Evolutionary conservation across 169 alveolate genomes (phyloP), one percentile per base, ranked within the genome.

Genomic region (Babesia ovis): DNA sequence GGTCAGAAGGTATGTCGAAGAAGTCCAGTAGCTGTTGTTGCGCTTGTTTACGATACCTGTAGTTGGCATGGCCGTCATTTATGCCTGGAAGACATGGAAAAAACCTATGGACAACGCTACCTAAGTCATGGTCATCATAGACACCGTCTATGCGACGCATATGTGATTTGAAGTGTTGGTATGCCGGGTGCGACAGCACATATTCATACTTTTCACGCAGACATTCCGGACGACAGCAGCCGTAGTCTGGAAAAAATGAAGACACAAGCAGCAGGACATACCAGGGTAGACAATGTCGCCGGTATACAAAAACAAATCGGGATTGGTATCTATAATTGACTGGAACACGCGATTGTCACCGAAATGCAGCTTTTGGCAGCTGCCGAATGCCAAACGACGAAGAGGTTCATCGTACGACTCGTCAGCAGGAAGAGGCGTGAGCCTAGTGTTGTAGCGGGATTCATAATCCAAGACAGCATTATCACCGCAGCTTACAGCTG

Each of bases 71-170:
- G 22, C 95, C 95, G 81, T 91, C 93, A 41, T 87, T 86, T 12
- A 87, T 73, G 3, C 89, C 46, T 39, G 14, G 8, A 11, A 58
- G 12, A 29, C 12, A 51, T 11, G 11, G n/a, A 14, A 25, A 18
- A 23, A 16, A 41, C 35, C 8, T 5, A 91, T n/a, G n/a, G n/a
- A n/a, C n/a, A n/a, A n/a, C n/a, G n/a, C 14, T 39, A 39, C 46
- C 94, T 68, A 86, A 90, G 54, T 91, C 95, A 55, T 91, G 95
- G 70, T 91, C 95, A 69, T 91, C 95, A 85, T 91, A 91, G 14
- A 91, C 82, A 20, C 95, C 95, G 70, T 89, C 93, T 22, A 84
- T 72, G 29, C 70, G 58, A 53, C 67, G 75, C 20, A 84, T 41
- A 35, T 74, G 25, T 73, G 56, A 61, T 32, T 29, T 23, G 68